Evolutionary conservation across 768 basidiomycete species (phyloP).

Genomic region (Dacryopinax primogenitus): DNA sequence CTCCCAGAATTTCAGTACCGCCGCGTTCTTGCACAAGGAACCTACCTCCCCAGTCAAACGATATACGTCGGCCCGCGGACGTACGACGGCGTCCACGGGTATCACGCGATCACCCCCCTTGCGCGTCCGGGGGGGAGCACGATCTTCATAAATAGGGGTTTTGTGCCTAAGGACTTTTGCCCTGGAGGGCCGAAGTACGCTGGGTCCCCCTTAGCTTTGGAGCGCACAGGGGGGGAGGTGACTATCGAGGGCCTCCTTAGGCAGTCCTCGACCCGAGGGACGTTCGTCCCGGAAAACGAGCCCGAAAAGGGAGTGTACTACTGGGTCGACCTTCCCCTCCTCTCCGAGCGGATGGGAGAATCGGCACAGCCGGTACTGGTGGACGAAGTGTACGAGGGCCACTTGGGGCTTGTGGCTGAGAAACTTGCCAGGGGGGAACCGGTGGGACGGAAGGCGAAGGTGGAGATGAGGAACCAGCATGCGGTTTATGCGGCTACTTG

Average conservation of each 20-base stretch:
- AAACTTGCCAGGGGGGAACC: slow-evolving; percentile 61
- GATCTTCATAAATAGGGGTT: slow-evolving; percentile 85
- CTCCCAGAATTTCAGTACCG: slow-evolving; percentile 84
- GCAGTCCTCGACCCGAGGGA: slow-evolving; percentile 56
- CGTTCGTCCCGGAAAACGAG: slow-evolving; percentile 81
- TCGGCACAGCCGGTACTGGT: slow-evolving; percentile 72
- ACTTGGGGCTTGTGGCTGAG: slow-evolving; percentile 56
- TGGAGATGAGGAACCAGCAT: slow-evolving; percentile 88
- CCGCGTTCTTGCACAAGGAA: slow-evolving; percentile 64
- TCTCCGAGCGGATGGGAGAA: slow-evolving; percentile 69
- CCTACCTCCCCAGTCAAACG: slow-evolving; percentile 62
- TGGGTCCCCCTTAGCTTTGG: slow-evolving; percentile 13
- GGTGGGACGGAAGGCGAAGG: slow-evolving; percentile 64
- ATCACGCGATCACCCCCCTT: slow-evolving; percentile 78
- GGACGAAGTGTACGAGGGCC: slow-evolving; percentile 86
- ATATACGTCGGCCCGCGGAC: slow-evolving; percentile 78
- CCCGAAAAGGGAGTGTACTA: slow-evolving; percentile 76
- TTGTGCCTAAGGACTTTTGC: slow-evolving; percentile 48
- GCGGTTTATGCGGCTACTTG: slow-evolving; percentile 91
- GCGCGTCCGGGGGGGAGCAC: slow-evolving; percentile 60
- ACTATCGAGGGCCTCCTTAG: slow-evolving; percentile 73
- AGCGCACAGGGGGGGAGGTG: slow-evolving; percentile 26
- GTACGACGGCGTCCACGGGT: slow-evolving; percentile 78
- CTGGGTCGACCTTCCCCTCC: slow-evolving; percentile 73
- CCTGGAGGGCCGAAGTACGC: slow-evolving; percentile 16